phyloP scores from a whole-genome alignment of 2,329 filamentous ascomycete genomes.

The Colletotrichum kahawae region DNA sequence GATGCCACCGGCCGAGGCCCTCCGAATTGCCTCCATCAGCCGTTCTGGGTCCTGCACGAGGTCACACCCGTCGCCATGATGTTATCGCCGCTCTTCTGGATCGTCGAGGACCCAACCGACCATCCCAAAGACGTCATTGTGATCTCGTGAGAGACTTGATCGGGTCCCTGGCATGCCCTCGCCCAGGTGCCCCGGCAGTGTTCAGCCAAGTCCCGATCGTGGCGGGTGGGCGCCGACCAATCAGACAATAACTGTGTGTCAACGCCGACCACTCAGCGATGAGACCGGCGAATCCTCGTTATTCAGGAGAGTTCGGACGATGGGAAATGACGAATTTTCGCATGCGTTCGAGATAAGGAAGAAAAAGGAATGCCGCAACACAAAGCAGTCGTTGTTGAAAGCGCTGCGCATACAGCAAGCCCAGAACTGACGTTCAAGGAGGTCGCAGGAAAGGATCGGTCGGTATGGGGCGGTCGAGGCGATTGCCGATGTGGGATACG shows the following conservation, averaged over 20 bases:
- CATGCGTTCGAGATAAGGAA: slow-evolving; percentile 5
- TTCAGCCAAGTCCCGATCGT: slow-evolving; percentile 20
- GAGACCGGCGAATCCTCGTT: slow-evolving; percentile 20
- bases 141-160: slow-evolving; percentile 16
- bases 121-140: slow-evolving; percentile 16
- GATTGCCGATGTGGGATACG: slow-evolving; percentile 15
- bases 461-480: slow-evolving; percentile 6
- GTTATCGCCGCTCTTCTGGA: slow-evolving; percentile 1
- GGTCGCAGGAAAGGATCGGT: not conserved
- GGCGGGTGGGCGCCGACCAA: slow-evolving; percentile 20
- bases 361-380: not conserved
- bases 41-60: not conserved
- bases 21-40: not conserved
- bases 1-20: not conserved
- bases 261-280: slow-evolving; percentile 24
- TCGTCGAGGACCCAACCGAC: not conserved
- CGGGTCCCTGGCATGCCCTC: slow-evolving; percentile 12
- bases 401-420: not conserved
- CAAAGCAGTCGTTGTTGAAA: not conserved
- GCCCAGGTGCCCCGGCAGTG: slow-evolving; percentile 20
- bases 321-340: slow-evolving; percentile 17
- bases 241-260: slow-evolving; percentile 24
- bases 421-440: not conserved
- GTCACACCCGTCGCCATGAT: not conserved
- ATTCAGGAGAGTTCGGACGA: slow-evolving; percentile 9